Conservation (phyloP, 78 protist genomes). For the Dictyostelium capitatum region DNA sequence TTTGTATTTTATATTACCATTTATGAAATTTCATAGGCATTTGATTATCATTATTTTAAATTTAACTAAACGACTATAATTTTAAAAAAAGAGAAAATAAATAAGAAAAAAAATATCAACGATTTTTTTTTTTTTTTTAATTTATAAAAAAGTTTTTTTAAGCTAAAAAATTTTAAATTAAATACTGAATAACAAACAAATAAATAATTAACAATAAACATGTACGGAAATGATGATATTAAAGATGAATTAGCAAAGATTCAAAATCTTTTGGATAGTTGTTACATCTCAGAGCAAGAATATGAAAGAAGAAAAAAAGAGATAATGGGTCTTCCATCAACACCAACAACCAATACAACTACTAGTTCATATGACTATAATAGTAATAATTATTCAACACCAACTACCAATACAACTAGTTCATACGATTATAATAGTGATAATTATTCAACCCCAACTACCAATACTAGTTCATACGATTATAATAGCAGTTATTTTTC, state of each 20-base stretch:
- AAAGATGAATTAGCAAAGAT: slow-evolving; percentile 18
- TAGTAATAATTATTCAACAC: neutral
- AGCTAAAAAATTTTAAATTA: too few relatives aligned
- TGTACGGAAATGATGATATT: neutral
- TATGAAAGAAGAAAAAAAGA: slow-evolving; percentile 21
- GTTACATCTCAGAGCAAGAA: slow-evolving; percentile 22
- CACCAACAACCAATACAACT: neutral
- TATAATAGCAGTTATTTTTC: neutral
- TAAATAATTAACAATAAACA: neutral
- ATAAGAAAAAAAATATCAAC: too few relatives aligned
- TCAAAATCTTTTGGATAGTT: slow-evolving; percentile 19
- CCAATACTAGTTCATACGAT: neutral
- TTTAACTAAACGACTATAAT: neutral
- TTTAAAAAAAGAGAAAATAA: neutral
- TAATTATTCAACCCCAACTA: neutral
- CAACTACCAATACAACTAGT: neutral
- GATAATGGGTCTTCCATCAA: neutral
- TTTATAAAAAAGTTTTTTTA: too few relatives aligned
- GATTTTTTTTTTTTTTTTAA: too few relatives aligned
- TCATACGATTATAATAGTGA: neutral
- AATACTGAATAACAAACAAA: neutral
- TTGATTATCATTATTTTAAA: too few relatives aligned
- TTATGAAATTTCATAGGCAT: too few relatives aligned
- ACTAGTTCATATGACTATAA: neutral
- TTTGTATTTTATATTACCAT: too few relatives aligned